Evolutionary conservation across 1,139 yeast species (phyloP).

Genomic region (Kurtzmaniella natalensis): DNA sequence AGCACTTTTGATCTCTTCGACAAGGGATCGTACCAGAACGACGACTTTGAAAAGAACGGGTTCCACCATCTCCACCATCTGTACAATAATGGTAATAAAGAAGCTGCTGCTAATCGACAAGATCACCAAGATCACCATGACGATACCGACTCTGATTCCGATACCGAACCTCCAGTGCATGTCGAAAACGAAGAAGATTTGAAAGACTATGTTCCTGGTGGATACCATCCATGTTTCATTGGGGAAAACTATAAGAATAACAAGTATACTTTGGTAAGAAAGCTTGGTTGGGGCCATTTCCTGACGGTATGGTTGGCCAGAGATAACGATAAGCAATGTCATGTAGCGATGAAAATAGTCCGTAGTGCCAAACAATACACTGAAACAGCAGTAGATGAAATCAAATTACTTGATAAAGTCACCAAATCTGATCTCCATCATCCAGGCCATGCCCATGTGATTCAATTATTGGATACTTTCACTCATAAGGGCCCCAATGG

Average conservation of each 20-base stretch:
- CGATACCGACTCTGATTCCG: slow-evolving; percentile 11
- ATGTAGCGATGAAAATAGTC: slow-evolving; percentile 83
- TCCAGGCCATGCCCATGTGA: slow-evolving; percentile 66
- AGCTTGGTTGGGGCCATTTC: slow-evolving; percentile 58
- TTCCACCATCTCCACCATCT: background rate
- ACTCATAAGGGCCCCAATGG: slow-evolving; percentile 73
- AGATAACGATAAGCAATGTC: slow-evolving; percentile 51
- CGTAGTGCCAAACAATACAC: slow-evolving; percentile 72
- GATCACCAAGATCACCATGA: slow-evolving; percentile 8
- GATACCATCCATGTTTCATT: slow-evolving; percentile 79
- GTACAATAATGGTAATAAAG: background rate
- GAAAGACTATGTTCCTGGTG: slow-evolving; percentile 74
- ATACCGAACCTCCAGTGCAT: slow-evolving; percentile 30
- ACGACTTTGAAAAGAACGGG: slow-evolving; percentile 2
- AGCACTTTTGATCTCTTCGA: background rate
- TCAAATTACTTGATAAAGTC: slow-evolving; percentile 53
- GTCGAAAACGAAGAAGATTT: slow-evolving; percentile 62
- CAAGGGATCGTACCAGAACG: background rate
- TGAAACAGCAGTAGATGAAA: slow-evolving; percentile 86
- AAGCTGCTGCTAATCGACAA: slow-evolving; percentile 7
- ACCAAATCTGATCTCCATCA: slow-evolving; percentile 45
- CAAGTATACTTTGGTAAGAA: slow-evolving; percentile 64
- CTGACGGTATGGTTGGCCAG: slow-evolving; percentile 51
- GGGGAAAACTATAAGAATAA: slow-evolving; percentile 67
- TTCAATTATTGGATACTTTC: slow-evolving; percentile 63